Evolutionary conservation across 768 basidiomycete genomes (phyloP), one percentile per base, ranked within the genome.

Genomic region (Auricularia sp.): DNA sequence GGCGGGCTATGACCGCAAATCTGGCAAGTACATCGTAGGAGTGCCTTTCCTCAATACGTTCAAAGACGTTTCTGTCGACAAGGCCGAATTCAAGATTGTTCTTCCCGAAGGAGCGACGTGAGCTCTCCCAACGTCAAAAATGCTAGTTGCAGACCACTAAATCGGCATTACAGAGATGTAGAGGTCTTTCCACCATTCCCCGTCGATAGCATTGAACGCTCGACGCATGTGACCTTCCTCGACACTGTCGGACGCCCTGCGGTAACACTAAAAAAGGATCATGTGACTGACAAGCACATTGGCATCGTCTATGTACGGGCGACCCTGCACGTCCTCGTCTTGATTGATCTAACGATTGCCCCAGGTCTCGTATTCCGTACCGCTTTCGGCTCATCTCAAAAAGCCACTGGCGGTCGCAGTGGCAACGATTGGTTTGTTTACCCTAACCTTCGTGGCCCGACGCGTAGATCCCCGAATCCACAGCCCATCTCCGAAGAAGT

Each of bases 81-180:
- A 92, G 18, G 92, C 87, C 1, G 85, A 90, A 71, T 71, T 98
- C 63, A 85, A 80, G 67, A 82, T 98, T 67, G 83, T 95, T 67
- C 75, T 99, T 33, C 96, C 96, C 1, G 97, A 99, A 74, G 95
- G 94, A n/a, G 94, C 95, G 37, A 89, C 81, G 95, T 97, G 72
- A 81, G 94, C 81, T 36, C 24, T 67, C 21, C 42, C 61, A 3
- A 42, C 44, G 45, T 16, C 16, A n/a, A 66, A 59, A 39, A 65
- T 37, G 54, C 56, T 63, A 37, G 29, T 61, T 35, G 61, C 51
- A 62, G 37, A 35, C 58, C 47, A 14, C 39, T 42, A 42, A 58
- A 29, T 59, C 70, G 69, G 61, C 54, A 71, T 63, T 58, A 14
- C 70, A 98, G 96, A 63, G 87, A 95, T 70, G 79, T 97, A 67